Conservation (phyloP, 2,329 filamentous ascomycete genomes). For the Ilyonectria robusta region DNA sequence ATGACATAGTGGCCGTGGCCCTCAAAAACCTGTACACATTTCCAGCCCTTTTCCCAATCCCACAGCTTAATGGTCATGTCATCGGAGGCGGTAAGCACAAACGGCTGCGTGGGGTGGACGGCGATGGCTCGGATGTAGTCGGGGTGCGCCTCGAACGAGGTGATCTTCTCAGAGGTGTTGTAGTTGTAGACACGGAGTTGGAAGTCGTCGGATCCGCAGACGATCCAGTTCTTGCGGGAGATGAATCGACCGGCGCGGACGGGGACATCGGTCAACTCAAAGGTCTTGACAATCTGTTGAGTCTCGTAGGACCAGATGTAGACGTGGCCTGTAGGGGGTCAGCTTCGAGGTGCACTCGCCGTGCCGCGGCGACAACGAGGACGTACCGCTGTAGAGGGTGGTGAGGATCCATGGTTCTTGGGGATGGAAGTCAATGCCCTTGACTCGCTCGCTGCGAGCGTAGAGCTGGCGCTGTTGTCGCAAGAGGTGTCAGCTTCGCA, state of each 20-base stretch:
- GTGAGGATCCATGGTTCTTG: constrained; percentile 97
- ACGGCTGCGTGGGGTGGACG: constrained; percentile 95
- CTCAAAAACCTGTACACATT: constrained; percentile 96
- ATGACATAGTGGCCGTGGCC: constrained; percentile 98
- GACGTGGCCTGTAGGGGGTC: constrained; percentile 80
- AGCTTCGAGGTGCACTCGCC: constrained; percentile 17
- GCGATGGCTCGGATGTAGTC: constrained; percentile 98
- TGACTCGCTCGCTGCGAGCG: constrained; percentile 94
- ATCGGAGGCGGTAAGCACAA: constrained; percentile 95
- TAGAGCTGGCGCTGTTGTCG: constrained; percentile 61
- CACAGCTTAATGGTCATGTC: constrained; percentile 99
- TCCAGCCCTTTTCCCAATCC: constrained; percentile 99
- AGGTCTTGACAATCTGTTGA: constrained; percentile 97
- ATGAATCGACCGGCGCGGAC: constrained; percentile 97
- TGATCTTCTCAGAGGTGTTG: constrained; percentile 99
- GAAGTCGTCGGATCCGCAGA: constrained; percentile 96
- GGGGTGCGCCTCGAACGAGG: constrained; percentile 95
- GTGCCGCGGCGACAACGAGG: background rate
- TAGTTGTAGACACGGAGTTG: constrained; percentile 94
- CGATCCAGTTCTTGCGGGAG: constrained; percentile 98
- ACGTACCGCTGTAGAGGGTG: constrained; percentile 92
- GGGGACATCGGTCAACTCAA: constrained; percentile 98
- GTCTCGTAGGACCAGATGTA: constrained; percentile 99
- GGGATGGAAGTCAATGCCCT: constrained; percentile 97
- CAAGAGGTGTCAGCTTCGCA: constrained; percentile 45